phyloP scores from a whole-genome alignment of 371 early-diverging fungal species.

The Catenaria anguillulae region DNA sequence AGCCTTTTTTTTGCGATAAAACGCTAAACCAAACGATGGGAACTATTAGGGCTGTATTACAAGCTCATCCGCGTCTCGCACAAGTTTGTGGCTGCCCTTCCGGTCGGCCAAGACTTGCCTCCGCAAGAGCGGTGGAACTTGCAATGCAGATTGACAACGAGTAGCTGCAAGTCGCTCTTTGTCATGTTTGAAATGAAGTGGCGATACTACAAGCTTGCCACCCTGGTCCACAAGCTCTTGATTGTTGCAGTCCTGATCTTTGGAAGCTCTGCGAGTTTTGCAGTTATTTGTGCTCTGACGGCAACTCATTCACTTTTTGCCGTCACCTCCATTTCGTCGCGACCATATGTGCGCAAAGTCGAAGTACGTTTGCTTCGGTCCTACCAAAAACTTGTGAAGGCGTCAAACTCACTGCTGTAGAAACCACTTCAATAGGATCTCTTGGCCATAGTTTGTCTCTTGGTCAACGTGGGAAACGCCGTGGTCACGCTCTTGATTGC shows the following conservation, averaged over 20 bases:
- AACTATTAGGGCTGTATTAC: constrained; percentile 1
- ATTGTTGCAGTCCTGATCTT: constrained; percentile 5
- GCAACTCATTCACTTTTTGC: constrained; percentile 9
- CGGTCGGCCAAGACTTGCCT: background rate
- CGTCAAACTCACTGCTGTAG: too few relatives aligned
- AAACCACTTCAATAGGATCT: constrained; percentile 1
- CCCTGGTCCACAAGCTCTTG: constrained; percentile 7
- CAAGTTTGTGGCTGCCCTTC: constrained; percentile 4
- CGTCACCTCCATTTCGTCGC: background rate
- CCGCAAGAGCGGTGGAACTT: background rate
- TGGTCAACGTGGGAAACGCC: constrained; percentile 8
- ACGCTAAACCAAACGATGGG: background rate
- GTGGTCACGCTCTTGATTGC: constrained; percentile 4
- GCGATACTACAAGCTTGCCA: constrained; percentile 8
- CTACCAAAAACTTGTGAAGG: too few relatives aligned
- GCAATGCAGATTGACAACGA: constrained; percentile 3
- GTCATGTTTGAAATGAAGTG: background rate
- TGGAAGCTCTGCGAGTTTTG: constrained; percentile 1
- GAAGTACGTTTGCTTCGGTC: constrained; percentile 8
- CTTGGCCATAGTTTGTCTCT: constrained; percentile 4
- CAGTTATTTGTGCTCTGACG: background rate
- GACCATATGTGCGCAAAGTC: background rate
- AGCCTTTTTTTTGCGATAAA: background rate
- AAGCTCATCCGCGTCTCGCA: constrained; percentile 7
- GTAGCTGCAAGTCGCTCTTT: constrained; percentile 9